Base-by-base conservation (phyloP, 352 stramenopile species). In the Phytophthora pinifolia region DNA sequence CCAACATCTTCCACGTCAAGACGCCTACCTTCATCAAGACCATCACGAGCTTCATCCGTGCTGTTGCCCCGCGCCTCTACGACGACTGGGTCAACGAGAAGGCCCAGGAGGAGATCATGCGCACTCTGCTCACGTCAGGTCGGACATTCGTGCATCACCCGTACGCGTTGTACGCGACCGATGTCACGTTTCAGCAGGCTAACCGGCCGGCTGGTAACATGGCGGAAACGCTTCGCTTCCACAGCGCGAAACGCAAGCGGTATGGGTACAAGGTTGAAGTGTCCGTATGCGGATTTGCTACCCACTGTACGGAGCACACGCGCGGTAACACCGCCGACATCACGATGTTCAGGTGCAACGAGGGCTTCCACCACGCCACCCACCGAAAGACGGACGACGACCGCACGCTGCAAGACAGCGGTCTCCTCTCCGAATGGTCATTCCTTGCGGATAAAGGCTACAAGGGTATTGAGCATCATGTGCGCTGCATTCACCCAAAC, bases 101-200 rank as follows among this genome's bases (percentile, higher is more conserved):
- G 4, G 22, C n/a, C 13, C 20, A 53, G 13, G 10, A 43, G 34
- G 14, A 7, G 1, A 36, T 0, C 7, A 53, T 53, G 18, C 14
- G 22, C 8, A 4, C 12, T 4, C 17, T 53, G 3, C 9, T 15
- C 37, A 22, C 5, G 37, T 44, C 17, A 3, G 14, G 9, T 1
- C 27, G 14, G 18, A 44, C 46, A 30, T 43, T 53, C 6, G 7
- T 10, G 14, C 32, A 53, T 5, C 46, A 53, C 6, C 34, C 46
- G 34, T 44, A 18, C 10, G 46, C 33, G 20, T 36, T 53, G 20
- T 53, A 44, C 34, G 33, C 34, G 33, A 53, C 20, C 1, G 36
- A 43, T 27, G 46, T 53, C 14, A 53, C 46, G 33, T 44, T 53
- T 17, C 46, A 53, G 14, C 46, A 53, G 46, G 35, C 34, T 3